Percentiles rank a stretch among this genome's conserved stretches.
Evolutionary conservation across 2,329 filamentous ascomycete genomes (phyloP).

Genomic region (Coniella lustricola): DNA sequence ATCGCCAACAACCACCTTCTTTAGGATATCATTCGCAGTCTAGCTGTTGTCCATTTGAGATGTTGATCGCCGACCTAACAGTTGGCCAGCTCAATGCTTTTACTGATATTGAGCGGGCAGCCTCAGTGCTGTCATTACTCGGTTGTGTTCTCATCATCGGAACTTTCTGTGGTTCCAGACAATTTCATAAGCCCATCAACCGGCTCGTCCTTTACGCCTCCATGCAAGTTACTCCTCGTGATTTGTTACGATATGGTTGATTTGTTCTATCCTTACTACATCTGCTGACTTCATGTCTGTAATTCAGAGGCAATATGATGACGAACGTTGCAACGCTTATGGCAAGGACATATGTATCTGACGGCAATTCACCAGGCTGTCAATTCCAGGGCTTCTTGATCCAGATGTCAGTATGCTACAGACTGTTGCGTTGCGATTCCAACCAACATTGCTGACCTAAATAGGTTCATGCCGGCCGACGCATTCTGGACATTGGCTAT

Average conservation of each 20-base stretch:
- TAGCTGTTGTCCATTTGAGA: conserved; percentile 1
- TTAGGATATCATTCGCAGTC: neutral
- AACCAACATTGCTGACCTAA: neutral
- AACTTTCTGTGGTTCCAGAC: conserved; percentile 60
- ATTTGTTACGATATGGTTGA: neutral
- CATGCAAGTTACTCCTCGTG: conserved; percentile 31
- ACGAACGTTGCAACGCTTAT: conserved; percentile 72
- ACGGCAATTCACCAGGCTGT: conserved; percentile 46
- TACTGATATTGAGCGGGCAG: conserved; percentile 56
- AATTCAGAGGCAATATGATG: conserved; percentile 59
- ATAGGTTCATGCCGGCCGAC: conserved; percentile 73
- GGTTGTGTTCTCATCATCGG: conserved; percentile 65
- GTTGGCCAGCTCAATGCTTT: conserved; percentile 45
- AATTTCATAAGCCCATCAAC: conserved; percentile 83
- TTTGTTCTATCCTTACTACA: neutral
- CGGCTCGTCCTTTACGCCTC: conserved; percentile 77
- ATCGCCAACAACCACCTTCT: neutral
- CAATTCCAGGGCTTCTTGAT: conserved; percentile 74
- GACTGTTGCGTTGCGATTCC: conserved; percentile 5
- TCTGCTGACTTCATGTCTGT: neutral
- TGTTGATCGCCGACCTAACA: conserved; percentile 5
- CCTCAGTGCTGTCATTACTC: conserved; percentile 63
- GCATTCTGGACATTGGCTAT: conserved; percentile 73
- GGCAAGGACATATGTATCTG: conserved; percentile 50
- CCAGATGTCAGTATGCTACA: conserved; percentile 59